Evolutionary conservation across 2,329 filamentous ascomycete genomes (phyloP), one percentile per base, ranked within the genome.

Genomic region (Fusarium torulosum): DNA sequence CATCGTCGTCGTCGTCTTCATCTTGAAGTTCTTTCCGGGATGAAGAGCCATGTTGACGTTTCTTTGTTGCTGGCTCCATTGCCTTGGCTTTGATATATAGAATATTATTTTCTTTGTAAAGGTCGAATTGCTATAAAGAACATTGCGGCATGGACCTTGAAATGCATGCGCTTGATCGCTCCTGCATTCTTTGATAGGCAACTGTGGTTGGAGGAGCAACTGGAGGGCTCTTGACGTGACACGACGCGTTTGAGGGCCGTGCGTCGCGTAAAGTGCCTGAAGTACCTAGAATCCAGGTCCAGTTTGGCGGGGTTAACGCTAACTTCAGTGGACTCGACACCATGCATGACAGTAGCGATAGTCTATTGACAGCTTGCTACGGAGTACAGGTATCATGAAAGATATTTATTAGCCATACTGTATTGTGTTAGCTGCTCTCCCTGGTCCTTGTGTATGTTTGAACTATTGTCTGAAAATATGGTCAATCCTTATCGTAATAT

Each of bases 41-140:
- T 46, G 80, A 75, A 67, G 77, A 75, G 75, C 81, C 80, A n/a
- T 88, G 77, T 71, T 87, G 87, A 65, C 85, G 82, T 74, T 88
- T 84, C 78, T 93, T 93, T 47, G 80, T 72, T 17, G 84, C 83
- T 31, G 83, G 84, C 68, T 89, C 86, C 87, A 90, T 90, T 35
- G 10, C 41, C 10, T 19, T 21, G 15, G 27, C 50, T 31, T 29
- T 43, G n/a, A 21, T 41, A 25, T n/a, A 35, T 31, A 14, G 17
- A 38, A 15, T 17, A 15, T 19, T 4, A 13, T 25, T 17, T 19
- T 29, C 23, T 49, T 58, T 46, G 20, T 41, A 17, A 33, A 10
- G 10, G 11, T 35, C 23, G 23, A 29, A 31, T 35, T 25, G 15
- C 29, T 27, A 31, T 31, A 20, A 17, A 27, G 53, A 10, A n/a